Evolutionary conservation across 129 eudicot species (phyloP).

Genomic region (Centaurea solstitialis): DNA sequence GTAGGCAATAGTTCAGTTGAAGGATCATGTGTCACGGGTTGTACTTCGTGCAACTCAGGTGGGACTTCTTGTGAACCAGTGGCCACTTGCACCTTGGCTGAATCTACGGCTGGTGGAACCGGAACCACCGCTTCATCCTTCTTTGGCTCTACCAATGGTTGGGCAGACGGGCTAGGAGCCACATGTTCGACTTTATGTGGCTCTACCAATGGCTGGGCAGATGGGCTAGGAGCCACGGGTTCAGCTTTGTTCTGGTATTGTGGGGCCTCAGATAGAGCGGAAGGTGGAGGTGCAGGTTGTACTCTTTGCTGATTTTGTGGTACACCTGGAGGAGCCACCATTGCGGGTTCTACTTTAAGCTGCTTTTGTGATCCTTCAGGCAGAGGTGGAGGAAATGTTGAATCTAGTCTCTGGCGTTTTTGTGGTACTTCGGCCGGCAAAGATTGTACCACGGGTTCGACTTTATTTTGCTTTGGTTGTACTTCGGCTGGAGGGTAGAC

Average conservation of each 20-base stretch:
- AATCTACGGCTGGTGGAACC: conserved; percentile 3
- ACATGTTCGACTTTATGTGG: conserved; percentile 3
- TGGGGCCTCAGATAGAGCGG: not conserved
- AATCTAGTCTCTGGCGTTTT: not conserved
- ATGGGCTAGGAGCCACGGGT: not conserved
- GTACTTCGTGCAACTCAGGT: not conserved
- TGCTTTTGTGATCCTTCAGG: conserved; percentile 33
- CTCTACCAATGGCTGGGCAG: not conserved
- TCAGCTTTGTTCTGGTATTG: conserved; percentile 4
- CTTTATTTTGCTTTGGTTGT: conserved; percentile 43
- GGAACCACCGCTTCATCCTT: conserved; percentile 1
- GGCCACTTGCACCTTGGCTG: conserved; percentile 1
- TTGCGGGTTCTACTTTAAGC: conserved; percentile 13
- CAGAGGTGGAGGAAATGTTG: not conserved
- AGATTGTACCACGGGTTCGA: not conserved
- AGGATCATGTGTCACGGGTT: not conserved
- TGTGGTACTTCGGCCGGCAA: conserved; percentile 1
- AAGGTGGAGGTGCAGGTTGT: conserved; percentile 24
- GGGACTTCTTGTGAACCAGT: not conserved
- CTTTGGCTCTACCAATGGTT: not conserved
- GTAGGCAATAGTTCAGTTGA: not conserved
- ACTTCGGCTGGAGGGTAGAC: conserved; percentile 54
- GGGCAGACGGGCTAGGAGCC: conserved; percentile 5
- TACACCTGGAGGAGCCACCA: conserved; percentile 5
- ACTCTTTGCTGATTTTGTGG: conserved; percentile 27